Percentiles rank a stretch among this genome's conserved stretches.
Conservation (phyloP, 495 filamentous ascomycete species). For the Neurospora intermedia region DNA sequence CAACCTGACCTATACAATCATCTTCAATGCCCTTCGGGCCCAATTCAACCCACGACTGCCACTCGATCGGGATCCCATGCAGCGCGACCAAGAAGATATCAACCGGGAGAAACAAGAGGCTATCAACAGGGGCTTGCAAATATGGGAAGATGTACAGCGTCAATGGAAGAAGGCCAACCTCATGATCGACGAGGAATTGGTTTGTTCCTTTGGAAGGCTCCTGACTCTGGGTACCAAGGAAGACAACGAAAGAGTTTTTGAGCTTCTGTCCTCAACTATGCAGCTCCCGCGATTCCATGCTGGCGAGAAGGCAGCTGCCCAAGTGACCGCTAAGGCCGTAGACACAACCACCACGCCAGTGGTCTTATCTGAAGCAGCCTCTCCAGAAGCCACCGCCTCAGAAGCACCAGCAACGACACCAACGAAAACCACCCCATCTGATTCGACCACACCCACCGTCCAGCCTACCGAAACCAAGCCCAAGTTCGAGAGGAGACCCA, state of each 20-base stretch:
- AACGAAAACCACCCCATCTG: neutral
- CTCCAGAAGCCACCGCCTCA: neutral
- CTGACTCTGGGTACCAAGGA: conserved; percentile 48
- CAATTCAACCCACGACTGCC: conserved; percentile 16
- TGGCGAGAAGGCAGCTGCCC: neutral
- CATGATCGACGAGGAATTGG: conserved; percentile 59
- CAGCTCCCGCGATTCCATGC: conserved; percentile 43
- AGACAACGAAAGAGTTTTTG: conserved; percentile 55
- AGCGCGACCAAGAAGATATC: conserved; percentile 12
- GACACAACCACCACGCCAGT: neutral
- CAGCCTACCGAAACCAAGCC: neutral
- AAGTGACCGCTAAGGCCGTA: neutral
- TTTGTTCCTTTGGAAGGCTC: conserved; percentile 65
- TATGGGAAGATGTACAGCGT: conserved; percentile 72
- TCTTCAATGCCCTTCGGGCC: conserved; percentile 57
- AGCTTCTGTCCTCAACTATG: conserved; percentile 68
- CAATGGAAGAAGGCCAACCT: conserved; percentile 63
- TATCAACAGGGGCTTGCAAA: conserved; percentile 45
- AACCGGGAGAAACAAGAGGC: conserved; percentile 24
- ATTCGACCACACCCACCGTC: neutral
- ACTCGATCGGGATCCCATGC: neutral
- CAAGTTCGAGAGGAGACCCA: neutral
- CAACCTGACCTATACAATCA: conserved; percentile 62
- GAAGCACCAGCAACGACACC: neutral
- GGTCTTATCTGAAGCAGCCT: neutral